These are phyloP conservation scores for Fusarium tanahbumbuense DNA, from an alignment of 2,329 filamentous ascomycete species.

Conservation along the genomic window DNA sequence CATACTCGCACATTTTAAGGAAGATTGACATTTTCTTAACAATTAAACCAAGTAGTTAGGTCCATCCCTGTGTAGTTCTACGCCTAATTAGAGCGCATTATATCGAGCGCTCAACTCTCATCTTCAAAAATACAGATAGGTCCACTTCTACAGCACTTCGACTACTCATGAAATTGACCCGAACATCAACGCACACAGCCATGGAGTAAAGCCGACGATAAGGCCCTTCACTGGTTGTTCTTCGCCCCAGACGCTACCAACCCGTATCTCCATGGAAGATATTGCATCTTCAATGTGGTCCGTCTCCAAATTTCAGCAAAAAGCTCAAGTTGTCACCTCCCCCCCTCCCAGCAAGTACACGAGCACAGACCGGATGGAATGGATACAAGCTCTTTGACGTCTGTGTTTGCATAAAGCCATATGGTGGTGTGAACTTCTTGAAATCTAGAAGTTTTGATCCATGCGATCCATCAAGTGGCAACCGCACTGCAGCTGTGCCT, in stretches of 20 bases:
- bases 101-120: constrained; percentile 3
- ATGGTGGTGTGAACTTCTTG: constrained; percentile 1
- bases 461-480: constrained; percentile 8
- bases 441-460: constrained; percentile 22
- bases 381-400: neutral
- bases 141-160: constrained; percentile 16
- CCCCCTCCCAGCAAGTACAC: neutral
- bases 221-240: neutral
- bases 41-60: neutral
- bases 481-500: neutral
- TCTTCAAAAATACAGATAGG: constrained; percentile 15
- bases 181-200: neutral
- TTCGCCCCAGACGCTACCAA: neutral
- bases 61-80: neutral
- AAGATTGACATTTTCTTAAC: neutral
- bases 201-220: neutral
- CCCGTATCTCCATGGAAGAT: neutral
- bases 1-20: neutral
- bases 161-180: constrained; percentile 1
- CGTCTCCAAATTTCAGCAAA: neutral
- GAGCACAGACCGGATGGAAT: neutral
- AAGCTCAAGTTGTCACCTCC: neutral
- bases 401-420: neutral
- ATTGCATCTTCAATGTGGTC: neutral
- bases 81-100: neutral